Conservation (phyloP, 1,284 basidiomycete species). For the Cryptococcus sp. region DNA sequence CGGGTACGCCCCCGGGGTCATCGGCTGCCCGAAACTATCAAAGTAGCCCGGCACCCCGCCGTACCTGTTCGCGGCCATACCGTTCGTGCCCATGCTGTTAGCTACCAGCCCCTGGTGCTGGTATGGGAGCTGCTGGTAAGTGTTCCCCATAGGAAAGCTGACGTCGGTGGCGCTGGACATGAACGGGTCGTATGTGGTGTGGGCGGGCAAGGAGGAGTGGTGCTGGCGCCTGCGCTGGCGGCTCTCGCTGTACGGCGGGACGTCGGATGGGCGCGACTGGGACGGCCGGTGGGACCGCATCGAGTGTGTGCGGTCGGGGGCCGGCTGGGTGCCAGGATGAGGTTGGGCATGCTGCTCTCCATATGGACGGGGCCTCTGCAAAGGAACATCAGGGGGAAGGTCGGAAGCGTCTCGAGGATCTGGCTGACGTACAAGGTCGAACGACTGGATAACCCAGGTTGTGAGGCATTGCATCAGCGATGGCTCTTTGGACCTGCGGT, state of each 20-base stretch:
- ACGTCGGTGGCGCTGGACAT: too few relatives aligned
- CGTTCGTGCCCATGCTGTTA: not conserved
- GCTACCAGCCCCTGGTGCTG: too few relatives aligned
- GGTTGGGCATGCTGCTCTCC: not conserved
- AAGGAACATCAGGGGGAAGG: not conserved
- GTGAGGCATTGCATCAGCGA: conserved; percentile 43
- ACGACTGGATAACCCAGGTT: conserved; percentile 38
- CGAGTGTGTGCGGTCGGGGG: not conserved
- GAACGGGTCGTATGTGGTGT: not conserved
- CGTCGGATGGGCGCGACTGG: not conserved
- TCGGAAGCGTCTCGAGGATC: too few relatives aligned
- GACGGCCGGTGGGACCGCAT: too few relatives aligned
- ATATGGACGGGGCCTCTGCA: conserved; percentile 4
- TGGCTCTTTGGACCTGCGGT: conserved; percentile 29
- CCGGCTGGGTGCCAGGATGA: not conserved
- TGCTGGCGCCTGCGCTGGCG: not conserved
- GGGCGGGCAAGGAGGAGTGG: not conserved
- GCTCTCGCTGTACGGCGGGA: conserved; percentile 6
- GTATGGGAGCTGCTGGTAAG: too few relatives aligned
- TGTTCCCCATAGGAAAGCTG: too few relatives aligned
- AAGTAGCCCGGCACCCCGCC: conserved; percentile 16
- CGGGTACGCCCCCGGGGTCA: conserved; percentile 7
- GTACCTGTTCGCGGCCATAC: not conserved
- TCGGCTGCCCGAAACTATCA: conserved; percentile 5
- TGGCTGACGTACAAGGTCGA: conserved; percentile 16